phyloP scores from a whole-genome alignment of 805 yeast species.

The Ogataea polymorpha region DNA sequence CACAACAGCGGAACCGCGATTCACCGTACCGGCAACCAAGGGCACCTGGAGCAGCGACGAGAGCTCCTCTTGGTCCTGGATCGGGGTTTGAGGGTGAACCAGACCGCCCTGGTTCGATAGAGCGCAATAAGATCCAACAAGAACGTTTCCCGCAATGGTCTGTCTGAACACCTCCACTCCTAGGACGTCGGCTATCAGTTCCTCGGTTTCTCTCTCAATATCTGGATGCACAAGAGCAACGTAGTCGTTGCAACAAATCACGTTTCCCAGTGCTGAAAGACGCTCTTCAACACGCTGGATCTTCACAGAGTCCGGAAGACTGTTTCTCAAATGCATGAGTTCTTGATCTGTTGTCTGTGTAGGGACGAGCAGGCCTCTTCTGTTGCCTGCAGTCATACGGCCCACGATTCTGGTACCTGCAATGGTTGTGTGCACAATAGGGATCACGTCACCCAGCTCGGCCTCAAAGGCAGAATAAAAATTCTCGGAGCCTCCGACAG shows the following conservation, averaged over 20 bases:
- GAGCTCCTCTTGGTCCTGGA: constrained; percentile 97
- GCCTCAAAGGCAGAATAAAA: constrained; percentile 94
- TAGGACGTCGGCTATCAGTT: constrained; percentile 92
- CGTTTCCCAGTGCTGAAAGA: constrained; percentile 94
- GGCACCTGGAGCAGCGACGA: constrained; percentile 96
- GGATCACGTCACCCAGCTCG: constrained; percentile 93
- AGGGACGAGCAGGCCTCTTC: constrained; percentile 96
- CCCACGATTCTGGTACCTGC: constrained; percentile 98
- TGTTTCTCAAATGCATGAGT: constrained; percentile 93
- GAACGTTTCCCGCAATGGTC: constrained; percentile 96
- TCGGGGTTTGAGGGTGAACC: constrained; percentile 95
- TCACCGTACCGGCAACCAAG: constrained; percentile 96
- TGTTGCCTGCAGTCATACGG: constrained; percentile 97
- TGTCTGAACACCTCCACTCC: constrained; percentile 99
- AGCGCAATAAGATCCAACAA: constrained; percentile 95
- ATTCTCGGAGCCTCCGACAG: constrained; percentile 90
- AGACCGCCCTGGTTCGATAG: constrained; percentile 96
- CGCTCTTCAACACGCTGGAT: constrained; percentile 98
- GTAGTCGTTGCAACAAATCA: constrained; percentile 96
- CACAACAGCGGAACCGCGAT: constrained; percentile 95
- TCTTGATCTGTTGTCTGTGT: constrained; percentile 98
- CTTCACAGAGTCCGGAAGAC: constrained; percentile 91
- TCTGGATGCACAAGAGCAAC: constrained; percentile 99
- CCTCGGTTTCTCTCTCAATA: constrained; percentile 98
- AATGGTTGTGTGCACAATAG: constrained; percentile 94